phyloP scores from a whole-genome alignment of 169 alveolate species.

The Perkinsus olseni region DNA sequence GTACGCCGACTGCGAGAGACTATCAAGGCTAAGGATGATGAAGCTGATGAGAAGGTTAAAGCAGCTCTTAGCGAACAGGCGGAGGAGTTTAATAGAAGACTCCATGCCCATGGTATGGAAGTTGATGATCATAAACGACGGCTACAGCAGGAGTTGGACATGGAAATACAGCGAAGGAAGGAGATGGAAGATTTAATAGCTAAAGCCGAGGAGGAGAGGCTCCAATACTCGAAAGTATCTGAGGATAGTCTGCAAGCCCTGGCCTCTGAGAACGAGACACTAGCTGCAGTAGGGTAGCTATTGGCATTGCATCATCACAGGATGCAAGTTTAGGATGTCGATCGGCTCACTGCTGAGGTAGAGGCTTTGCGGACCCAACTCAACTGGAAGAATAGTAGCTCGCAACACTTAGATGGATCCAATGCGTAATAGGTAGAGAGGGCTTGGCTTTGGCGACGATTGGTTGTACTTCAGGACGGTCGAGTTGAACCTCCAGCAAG shows the following conservation, averaged over 20 bases:
- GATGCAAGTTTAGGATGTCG: neutral
- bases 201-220: neutral
- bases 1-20: conserved; percentile 7
- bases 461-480: too few relatives aligned
- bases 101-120: neutral
- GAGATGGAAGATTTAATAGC: neutral
- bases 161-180: neutral
- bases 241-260: neutral
- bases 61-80: neutral
- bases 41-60: neutral
- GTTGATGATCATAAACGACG: neutral
- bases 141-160: neutral
- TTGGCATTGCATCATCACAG: neutral
- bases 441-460: too few relatives aligned
- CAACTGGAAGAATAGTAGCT: neutral
- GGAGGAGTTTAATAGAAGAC: neutral
- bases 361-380: neutral
- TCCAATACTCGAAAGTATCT: neutral
- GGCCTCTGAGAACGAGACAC: neutral
- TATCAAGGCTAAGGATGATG: neutral
- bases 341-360: neutral
- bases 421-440: too few relatives aligned
- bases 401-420: too few relatives aligned
- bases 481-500: too few relatives aligned
- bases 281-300: neutral